Base-by-base conservation (phyloP, 2,329 filamentous ascomycete species). In the Juglanconis sp. region DNA sequence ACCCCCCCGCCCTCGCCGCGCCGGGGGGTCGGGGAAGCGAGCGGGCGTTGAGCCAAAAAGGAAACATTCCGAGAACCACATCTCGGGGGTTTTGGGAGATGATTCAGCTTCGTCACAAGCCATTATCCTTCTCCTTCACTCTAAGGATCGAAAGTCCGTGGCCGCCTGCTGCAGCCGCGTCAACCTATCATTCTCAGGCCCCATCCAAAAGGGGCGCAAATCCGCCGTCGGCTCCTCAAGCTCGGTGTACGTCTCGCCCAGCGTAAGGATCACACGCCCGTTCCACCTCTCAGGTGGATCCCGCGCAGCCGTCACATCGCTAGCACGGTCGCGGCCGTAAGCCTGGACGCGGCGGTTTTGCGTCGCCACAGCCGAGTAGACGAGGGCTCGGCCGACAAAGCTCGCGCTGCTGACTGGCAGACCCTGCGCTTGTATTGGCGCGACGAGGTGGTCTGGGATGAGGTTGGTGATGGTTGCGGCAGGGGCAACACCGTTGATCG, bases 401-500 rank as follows among this genome's bases (percentile, higher is more conserved):
- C 71, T 58, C 0, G 74, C 65, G 4, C 60, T 62, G 63, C 72
- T 73, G 30, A 76, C 66, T 0, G 73, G 73, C 5, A 72, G 51
- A 0, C 71, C 73, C 4, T 63, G 65, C 0, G 64, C 67, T 3
- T 69, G 67, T 36, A 76, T 68, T 0, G 71, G 70, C 5, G 59
- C 66, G 4, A 69, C 68, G 4, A 76, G 60, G 17, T 74, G 54
- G 2, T 38, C 47, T 2, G 71, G 69, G 1, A 76, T 60, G 4
- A 74, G 56, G 2, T 59, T 65, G n/a, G 71, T 71, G 42, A 70
- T 65, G 4, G 72, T 75, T 1, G 71, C 71, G 0, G 71, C 70
- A 0, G 75, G 73, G 0, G 74, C 74, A 10, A 77, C 74, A 4
- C 59, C 67, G 50, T 75, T 75, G 68, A 77, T 76, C n/a, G 74